phyloP scores from a whole-genome alignment of 2,329 filamentous ascomycete species.

The Ascochyta pisi region DNA sequence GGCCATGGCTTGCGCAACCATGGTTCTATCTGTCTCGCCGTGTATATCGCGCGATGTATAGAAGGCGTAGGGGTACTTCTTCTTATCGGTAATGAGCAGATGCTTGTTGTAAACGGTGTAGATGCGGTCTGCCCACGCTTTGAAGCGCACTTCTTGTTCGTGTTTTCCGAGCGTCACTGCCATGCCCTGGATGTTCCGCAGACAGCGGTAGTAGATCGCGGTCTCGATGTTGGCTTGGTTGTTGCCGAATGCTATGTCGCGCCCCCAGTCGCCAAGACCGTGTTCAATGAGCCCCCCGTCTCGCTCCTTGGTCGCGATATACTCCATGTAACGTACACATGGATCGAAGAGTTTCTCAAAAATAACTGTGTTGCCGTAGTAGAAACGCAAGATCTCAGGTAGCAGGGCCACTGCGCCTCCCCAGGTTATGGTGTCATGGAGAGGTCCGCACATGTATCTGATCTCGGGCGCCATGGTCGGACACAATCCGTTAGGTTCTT shows the following conservation, averaged over 20 bases:
- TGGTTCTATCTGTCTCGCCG: conserved; percentile 44
- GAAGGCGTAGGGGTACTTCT: conserved; percentile 45
- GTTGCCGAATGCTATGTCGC: conserved; percentile 54
- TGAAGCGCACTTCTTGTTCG: conserved; percentile 22
- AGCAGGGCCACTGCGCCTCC: conserved; percentile 48
- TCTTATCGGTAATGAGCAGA: conserved; percentile 31
- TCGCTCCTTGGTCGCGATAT: conserved; percentile 51
- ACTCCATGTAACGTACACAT: conserved; percentile 53
- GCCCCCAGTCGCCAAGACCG: conserved; percentile 55
- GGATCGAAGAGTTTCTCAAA: conserved; percentile 50
- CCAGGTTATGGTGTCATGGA: conserved; percentile 58
- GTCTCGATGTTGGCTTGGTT: conserved; percentile 57
- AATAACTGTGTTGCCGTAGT: conserved; percentile 50
- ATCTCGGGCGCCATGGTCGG: conserved; percentile 58
- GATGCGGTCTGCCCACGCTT: conserved; percentile 32
- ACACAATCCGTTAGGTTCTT: conserved; percentile 54
- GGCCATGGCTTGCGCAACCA: conserved; percentile 51
- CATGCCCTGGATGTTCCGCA: conserved; percentile 48
- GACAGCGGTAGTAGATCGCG: conserved; percentile 53
- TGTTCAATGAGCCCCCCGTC: conserved; percentile 53
- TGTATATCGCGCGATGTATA: conserved; percentile 50
- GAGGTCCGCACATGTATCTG: conserved; percentile 58
- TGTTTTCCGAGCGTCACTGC: conserved; percentile 27
- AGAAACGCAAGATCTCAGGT: conserved; percentile 48
- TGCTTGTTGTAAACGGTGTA: conserved; percentile 28